Evolutionary conservation across 805 yeast genomes (phyloP), one percentile per base, ranked within the genome.

Genomic region (Candida namnaoensis): DNA sequence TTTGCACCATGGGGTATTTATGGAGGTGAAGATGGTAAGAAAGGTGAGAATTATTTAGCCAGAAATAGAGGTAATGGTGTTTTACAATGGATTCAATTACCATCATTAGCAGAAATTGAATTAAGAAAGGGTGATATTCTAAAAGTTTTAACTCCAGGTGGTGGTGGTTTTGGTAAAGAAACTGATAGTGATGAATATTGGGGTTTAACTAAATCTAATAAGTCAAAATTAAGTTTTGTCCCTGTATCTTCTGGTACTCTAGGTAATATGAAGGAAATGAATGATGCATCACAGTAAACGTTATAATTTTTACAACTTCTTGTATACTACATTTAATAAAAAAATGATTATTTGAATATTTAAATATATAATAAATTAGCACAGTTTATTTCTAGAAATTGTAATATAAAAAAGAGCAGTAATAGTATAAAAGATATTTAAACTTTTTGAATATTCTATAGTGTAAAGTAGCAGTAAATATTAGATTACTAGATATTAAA

Each of bases 1-100:
- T 58, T 65, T 40, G 66, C 77, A 3, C 81, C 81, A 9, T 74
- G 69, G 58, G 81, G 81, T 24, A 62, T 74, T 37, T 52, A 66
- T 39, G 81, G 81, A 1, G 82, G 81, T 36, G 65, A 53, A 11
- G 67, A 65, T 42, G 81, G 80, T n/a, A 54, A 59, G 26, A 61
- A 71, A 41, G 82, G 82, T 33, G 59, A 58, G 53, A 62, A 67
- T 49, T 52, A 51, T 53, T 58, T 50, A 46, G 65, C 61, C 5
- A 58, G 61, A 48, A 62, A 57, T 37, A 53, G 60, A 44, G 57
- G 54, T 6, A 49, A 57, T 30, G 63, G 61, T 35, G 46, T 51
- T 13, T 52, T 56, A 34, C 53, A 58, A 43, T 61, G 64, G 63
- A 59, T 61, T 32, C 61, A 57, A 35, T 38, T 60, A 30, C 64